Percentiles rank a stretch among this genome's conserved stretches.
Evolutionary conservation across 129 eudicot genomes (phyloP).

Genomic region (Solidago caesia): DNA sequence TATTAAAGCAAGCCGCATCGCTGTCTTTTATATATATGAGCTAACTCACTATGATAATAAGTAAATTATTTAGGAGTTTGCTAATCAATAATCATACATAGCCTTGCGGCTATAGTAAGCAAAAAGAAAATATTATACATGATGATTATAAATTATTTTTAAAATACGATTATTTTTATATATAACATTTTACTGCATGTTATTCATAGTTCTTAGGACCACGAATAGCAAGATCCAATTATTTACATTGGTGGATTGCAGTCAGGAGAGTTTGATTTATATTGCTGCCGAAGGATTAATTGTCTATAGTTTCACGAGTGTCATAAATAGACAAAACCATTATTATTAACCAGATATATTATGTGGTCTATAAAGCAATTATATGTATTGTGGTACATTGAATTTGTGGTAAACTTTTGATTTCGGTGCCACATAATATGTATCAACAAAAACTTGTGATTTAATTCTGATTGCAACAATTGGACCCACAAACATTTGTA

Average conservation of each 20-base stretch:
- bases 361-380: not conserved
- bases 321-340: not conserved
- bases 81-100: too few species aligned
- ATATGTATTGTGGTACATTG: constrained; percentile 23
- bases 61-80: too few species aligned
- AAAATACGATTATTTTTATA: too few species aligned
- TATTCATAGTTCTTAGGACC: too few species aligned
- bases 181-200: not conserved
- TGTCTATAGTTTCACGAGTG: not conserved
- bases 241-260: not conserved
- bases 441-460: constrained; percentile 11
- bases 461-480: constrained; percentile 22
- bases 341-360: not conserved
- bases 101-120: too few species aligned
- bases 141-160: too few species aligned
- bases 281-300: not conserved
- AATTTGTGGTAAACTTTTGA: constrained; percentile 13
- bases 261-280: not conserved
- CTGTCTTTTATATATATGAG: too few species aligned
- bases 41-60: too few species aligned
- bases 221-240: not conserved
- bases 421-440: constrained; percentile 21
- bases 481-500: constrained; percentile 26
- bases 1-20: too few species aligned
- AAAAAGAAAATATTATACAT: too few species aligned